These are phyloP conservation scores for Poa annua DNA, from an alignment of 176 grass and related monocot species.

Conservation along the genomic window DNA sequence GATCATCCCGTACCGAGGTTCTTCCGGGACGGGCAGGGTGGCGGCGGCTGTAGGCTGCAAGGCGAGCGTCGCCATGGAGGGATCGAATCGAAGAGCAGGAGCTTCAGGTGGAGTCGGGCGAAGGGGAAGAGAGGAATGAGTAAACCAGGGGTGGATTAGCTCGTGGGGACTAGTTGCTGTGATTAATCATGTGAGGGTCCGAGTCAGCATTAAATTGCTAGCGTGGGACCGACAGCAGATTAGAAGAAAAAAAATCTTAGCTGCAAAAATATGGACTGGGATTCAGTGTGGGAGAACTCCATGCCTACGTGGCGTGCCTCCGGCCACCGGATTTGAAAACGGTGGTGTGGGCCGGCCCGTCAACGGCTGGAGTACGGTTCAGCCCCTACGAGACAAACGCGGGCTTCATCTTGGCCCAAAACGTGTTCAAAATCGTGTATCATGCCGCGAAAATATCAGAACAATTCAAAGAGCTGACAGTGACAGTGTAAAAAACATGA, in stretches of 20 bases:
- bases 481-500: too few relatives aligned
- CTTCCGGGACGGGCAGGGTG: constrained; percentile 22
- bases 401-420: not conserved
- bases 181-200: not conserved
- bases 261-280: not conserved
- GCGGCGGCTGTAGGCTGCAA: constrained; percentile 17
- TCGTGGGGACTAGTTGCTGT: constrained; percentile 16
- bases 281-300: too few relatives aligned
- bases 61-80: constrained; percentile 48
- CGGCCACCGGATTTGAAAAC: constrained; percentile 4
- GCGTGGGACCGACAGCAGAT: not conserved
- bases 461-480: too few relatives aligned
- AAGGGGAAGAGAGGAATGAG: constrained; percentile 21
- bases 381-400: not conserved
- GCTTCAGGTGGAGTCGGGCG: constrained; percentile 13
- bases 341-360: not conserved
- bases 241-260: not conserved
- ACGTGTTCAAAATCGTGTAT: too few relatives aligned
- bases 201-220: constrained; percentile 28
- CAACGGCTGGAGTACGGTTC: too few relatives aligned
- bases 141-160: constrained; percentile 24
- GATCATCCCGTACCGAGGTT: not conserved
- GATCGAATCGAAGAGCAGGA: not conserved
- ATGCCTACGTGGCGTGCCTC: not conserved
- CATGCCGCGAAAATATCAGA: too few relatives aligned